Conservation (phyloP, 139 green algal species). For the Coelastrella sp. region DNA sequence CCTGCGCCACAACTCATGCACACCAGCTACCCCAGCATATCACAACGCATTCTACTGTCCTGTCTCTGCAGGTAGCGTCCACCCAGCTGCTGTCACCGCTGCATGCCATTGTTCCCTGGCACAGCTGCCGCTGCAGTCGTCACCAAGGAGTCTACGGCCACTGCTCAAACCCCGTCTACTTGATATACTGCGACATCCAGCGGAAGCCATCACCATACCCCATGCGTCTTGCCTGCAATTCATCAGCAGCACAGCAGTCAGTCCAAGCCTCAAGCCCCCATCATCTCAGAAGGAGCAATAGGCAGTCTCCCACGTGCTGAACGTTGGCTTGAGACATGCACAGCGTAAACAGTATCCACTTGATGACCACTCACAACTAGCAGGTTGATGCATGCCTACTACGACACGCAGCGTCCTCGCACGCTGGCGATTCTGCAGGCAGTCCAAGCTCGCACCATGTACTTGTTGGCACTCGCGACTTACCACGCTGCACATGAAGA, state of each 20-base stretch:
- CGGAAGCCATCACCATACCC: constrained; percentile 98
- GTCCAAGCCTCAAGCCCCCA: too few species aligned
- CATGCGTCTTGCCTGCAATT: constrained; percentile 81
- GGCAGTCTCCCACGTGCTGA: too few species aligned
- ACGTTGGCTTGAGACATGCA: too few species aligned
- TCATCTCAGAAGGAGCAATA: too few species aligned
- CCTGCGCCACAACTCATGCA: too few species aligned
- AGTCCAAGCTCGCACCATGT: background rate
- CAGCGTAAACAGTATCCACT: too few species aligned
- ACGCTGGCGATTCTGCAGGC: too few species aligned
- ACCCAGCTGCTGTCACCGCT: background rate
- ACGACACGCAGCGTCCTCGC: too few species aligned
- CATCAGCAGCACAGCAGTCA: constrained; percentile 29
- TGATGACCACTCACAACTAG: too few species aligned
- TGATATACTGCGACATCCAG: constrained; percentile 99
- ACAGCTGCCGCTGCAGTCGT: background rate
- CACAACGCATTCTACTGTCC: too few species aligned
- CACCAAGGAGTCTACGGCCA: background rate
- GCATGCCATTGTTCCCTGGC: background rate
- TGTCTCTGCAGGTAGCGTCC: background rate
- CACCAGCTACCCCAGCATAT: background rate
- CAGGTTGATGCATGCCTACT: too few species aligned
- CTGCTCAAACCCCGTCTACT: constrained; percentile 55
- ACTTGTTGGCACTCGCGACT: background rate
- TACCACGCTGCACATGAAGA: constrained; percentile 98